Evolutionary conservation across 768 basidiomycete species (phyloP).

Genomic region (Thelephora ganbajun): DNA sequence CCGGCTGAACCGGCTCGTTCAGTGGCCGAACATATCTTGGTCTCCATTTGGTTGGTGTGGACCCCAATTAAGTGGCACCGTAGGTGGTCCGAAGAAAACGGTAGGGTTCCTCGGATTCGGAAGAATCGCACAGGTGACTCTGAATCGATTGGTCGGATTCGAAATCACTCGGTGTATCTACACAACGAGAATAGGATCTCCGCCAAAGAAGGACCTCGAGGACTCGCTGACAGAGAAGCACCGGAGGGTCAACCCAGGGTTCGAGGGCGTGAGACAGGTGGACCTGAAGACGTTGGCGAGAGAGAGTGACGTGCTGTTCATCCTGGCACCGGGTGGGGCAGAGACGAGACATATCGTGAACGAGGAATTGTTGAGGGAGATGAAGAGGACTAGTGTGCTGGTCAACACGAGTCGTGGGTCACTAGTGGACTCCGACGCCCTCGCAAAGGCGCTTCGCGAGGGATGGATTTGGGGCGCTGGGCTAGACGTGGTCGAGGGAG

Average conservation of each 20-base stretch:
- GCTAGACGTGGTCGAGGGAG: slow-evolving; percentile 87
- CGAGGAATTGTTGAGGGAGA: slow-evolving; percentile 55
- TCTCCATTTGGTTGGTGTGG: slow-evolving; percentile 78
- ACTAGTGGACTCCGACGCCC: slow-evolving; percentile 80
- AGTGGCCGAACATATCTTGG: slow-evolving; percentile 80
- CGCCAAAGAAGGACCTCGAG: slow-evolving; percentile 26
- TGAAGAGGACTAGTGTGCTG: slow-evolving; percentile 76
- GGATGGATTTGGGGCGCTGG: slow-evolving; percentile 87
- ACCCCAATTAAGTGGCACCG: slow-evolving; percentile 53
- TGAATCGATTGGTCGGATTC: slow-evolving; percentile 70
- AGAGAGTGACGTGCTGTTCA: slow-evolving; percentile 74
- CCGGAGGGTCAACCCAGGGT: slow-evolving; percentile 7
- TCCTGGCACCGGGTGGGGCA: slow-evolving; percentile 65
- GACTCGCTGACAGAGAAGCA: slow-evolving; percentile 15
- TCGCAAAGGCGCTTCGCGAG: slow-evolving; percentile 64
- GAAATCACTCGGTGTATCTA: slow-evolving; percentile 68
- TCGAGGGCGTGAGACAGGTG: slow-evolving; percentile 37
- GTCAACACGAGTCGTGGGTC: slow-evolving; percentile 82
- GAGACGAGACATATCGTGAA: slow-evolving; percentile 63
- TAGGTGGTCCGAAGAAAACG: slow-evolving; percentile 39
- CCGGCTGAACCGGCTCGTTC: neutral
- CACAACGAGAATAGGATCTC: slow-evolving; percentile 38
- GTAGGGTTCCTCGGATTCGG: slow-evolving; percentile 93
- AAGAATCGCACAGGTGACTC: slow-evolving; percentile 78
- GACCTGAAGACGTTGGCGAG: slow-evolving; percentile 53